phyloP scores from a whole-genome alignment of 2,329 filamentous ascomycete genomes.

The Atkinsonella hypoxylon region DNA sequence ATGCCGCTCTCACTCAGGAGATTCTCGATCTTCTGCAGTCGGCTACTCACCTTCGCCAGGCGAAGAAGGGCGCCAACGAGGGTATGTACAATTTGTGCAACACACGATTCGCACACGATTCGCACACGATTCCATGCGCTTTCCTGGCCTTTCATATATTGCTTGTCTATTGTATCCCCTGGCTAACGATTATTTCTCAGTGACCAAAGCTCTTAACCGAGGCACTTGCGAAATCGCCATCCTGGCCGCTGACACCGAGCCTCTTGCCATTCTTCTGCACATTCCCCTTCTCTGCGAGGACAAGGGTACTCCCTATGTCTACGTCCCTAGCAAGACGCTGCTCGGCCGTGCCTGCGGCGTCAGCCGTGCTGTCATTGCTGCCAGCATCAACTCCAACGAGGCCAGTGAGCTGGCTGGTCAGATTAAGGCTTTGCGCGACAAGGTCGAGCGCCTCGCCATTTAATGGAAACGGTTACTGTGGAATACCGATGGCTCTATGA shows the following conservation, averaged over 20 bases:
- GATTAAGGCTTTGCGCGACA: slow-evolving; percentile 82
- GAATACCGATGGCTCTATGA: neutral
- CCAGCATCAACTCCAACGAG: slow-evolving; percentile 85
- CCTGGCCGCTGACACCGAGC: slow-evolving; percentile 77
- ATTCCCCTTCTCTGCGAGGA: slow-evolving; percentile 81
- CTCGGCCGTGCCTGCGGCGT: slow-evolving; percentile 87
- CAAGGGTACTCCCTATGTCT: slow-evolving; percentile 56
- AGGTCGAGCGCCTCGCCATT: slow-evolving; percentile 92
- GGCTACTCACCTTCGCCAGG: slow-evolving; percentile 52
- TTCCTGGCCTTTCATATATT: too few relatives aligned
- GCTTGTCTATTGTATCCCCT: neutral
- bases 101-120: too few relatives aligned
- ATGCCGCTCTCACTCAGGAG: slow-evolving; percentile 63
- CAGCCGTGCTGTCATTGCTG: slow-evolving; percentile 73
- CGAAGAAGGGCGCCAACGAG: slow-evolving; percentile 86
- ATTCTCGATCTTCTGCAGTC: slow-evolving; percentile 75
- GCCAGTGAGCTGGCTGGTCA: slow-evolving; percentile 75
- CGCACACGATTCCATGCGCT: too few relatives aligned
- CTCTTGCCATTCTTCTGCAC: slow-evolving; percentile 79
- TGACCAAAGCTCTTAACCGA: slow-evolving; percentile 80
- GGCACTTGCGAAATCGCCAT: slow-evolving; percentile 84
- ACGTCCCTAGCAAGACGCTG: slow-evolving; percentile 67
- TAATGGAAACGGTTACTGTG: slow-evolving; percentile 34
- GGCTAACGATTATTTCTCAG: slow-evolving; percentile 12
- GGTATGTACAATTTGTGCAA: slow-evolving; percentile 20